phyloP scores from a whole-genome alignment of 2,329 filamentous ascomycete species.

The Alternaria conjuncta region DNA sequence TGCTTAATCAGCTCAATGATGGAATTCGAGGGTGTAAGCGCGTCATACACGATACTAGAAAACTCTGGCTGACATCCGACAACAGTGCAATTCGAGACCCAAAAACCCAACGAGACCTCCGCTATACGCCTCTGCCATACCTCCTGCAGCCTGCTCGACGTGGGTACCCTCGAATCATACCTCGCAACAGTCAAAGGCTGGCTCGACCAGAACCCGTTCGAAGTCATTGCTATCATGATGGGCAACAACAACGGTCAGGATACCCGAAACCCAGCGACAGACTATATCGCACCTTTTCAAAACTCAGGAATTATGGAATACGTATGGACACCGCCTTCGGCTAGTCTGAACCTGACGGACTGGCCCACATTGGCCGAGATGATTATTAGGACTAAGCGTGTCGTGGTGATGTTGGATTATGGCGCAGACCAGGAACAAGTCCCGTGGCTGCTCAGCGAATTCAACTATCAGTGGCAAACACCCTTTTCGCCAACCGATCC shows the following conservation, averaged over 20 bases:
- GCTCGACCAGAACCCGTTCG: slow-evolving; percentile 79
- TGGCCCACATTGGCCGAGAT: slow-evolving; percentile 82
- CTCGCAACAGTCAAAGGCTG: slow-evolving; percentile 72
- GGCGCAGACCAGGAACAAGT: slow-evolving; percentile 74
- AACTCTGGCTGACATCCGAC: background rate
- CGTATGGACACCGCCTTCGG: slow-evolving; percentile 73
- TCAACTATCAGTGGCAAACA: slow-evolving; percentile 89
- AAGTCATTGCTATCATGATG: slow-evolving; percentile 85
- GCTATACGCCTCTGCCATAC: slow-evolving; percentile 78
- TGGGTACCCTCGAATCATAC: slow-evolving; percentile 77
- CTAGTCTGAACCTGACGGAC: slow-evolving; percentile 73
- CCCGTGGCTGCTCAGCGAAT: slow-evolving; percentile 87
- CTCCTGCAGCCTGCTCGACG: slow-evolving; percentile 80
- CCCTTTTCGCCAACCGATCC: slow-evolving; percentile 77
- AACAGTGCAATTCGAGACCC: slow-evolving; percentile 66
- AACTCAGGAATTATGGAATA: slow-evolving; percentile 74
- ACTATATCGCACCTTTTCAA: slow-evolving; percentile 73
- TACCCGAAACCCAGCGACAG: slow-evolving; percentile 64
- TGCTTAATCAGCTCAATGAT: slow-evolving; percentile 42
- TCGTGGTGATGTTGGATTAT: slow-evolving; percentile 47
- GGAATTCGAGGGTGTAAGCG: slow-evolving; percentile 45
- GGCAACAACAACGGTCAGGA: slow-evolving; percentile 68
- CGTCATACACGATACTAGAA: background rate
- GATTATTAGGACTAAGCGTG: slow-evolving; percentile 41
- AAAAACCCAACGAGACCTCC: slow-evolving; percentile 62